phyloP scores from a whole-genome alignment of 2,329 filamentous ascomycete genomes.

The Polytolypa hystricis region DNA sequence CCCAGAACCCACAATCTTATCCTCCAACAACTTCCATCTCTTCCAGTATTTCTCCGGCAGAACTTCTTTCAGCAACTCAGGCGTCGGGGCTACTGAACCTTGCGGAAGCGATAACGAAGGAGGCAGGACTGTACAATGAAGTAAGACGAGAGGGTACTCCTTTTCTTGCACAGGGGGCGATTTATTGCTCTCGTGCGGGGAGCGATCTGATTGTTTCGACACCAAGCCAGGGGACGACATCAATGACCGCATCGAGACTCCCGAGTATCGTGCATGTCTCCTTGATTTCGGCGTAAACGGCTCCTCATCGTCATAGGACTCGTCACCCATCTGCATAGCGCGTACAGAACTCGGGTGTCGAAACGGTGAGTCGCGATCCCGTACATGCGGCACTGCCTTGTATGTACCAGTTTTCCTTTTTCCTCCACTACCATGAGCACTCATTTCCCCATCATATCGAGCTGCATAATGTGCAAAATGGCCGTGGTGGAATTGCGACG shows the following conservation, averaged over 20 bases:
- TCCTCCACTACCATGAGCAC: slow-evolving; percentile 4
- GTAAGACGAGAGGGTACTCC: slow-evolving; percentile 47
- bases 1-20: slow-evolving; percentile 41
- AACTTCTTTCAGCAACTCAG: slow-evolving; percentile 38
- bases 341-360: slow-evolving; percentile 35
- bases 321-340: slow-evolving; percentile 25
- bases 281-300: slow-evolving; percentile 21
- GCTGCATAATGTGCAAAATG: slow-evolving; percentile 10
- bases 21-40: slow-evolving; percentile 42
- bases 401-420: slow-evolving; percentile 10
- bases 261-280: slow-evolving; percentile 16
- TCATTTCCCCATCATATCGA: background rate
- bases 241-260: slow-evolving; percentile 22
- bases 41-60: slow-evolving; percentile 37
- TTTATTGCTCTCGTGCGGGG: slow-evolving; percentile 21
- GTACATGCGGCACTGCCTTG: slow-evolving; percentile 18
- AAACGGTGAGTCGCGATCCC: slow-evolving; percentile 28
- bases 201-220: slow-evolving; percentile 22
- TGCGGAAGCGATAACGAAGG: slow-evolving; percentile 37
- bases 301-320: slow-evolving; percentile 25
- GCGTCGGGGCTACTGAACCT: slow-evolving; percentile 20
- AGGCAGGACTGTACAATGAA: slow-evolving; percentile 50
- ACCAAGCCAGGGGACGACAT: slow-evolving; percentile 23
- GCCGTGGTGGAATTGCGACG: slow-evolving; percentile 14
- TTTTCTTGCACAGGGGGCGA: slow-evolving; percentile 14